Evolutionary conservation across 2,329 filamentous ascomycete species (phyloP), one percentile per base, ranked within the genome.

Genomic region (Colletotrichum chrysophilum): DNA sequence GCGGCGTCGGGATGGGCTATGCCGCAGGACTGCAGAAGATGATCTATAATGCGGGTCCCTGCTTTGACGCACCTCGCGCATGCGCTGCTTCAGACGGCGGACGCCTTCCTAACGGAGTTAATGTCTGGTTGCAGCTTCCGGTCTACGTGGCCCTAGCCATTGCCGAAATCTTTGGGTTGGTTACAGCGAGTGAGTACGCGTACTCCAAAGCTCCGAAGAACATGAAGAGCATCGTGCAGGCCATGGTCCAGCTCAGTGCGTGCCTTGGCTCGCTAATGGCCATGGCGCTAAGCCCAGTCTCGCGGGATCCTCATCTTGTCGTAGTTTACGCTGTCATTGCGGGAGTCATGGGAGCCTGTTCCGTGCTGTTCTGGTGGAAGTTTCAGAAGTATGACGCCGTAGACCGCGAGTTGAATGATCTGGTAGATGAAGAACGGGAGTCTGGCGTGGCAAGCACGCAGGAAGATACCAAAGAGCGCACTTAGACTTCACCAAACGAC

Each of bases 11-110:
- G 70, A 90, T 91, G 88, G 84, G 90, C 28, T 83, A 84, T 14
- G 88, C 89, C 6, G 84, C 86, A 9, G 85, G 90, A 24, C 86
- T 87, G 26, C 89, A 91, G 77, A 79, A 85, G 77, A 84, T 85
- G 79, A 89, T 85, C 24, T 79, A 79, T 56, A 67, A 8, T 28
- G 21, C 66, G 21, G 77, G 74, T 3, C 79, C 79, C 12, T 80
- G 79, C 66, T 79, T 74, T 21, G 43, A 72, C 10, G 28, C 28
- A 4, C 78, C 78, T 4, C 77, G 80, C 4, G 73, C 71, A 3
- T 87, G 85, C 73, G 24, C 77, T 5, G 70, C 75, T 5, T 71
- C 71, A 5, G n/a, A 36, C 4, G 43, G 24, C 9, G 66, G 79
- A 3, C 58, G 52, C 12, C 77, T 77, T 8, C 80, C 81, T 0